A percentile compares a stretch with the other conserved stretches of the same genome.
Evolutionary conservation across 306 rosid species (phyloP).

Genomic region (Casuarina cunninghamiana): DNA sequence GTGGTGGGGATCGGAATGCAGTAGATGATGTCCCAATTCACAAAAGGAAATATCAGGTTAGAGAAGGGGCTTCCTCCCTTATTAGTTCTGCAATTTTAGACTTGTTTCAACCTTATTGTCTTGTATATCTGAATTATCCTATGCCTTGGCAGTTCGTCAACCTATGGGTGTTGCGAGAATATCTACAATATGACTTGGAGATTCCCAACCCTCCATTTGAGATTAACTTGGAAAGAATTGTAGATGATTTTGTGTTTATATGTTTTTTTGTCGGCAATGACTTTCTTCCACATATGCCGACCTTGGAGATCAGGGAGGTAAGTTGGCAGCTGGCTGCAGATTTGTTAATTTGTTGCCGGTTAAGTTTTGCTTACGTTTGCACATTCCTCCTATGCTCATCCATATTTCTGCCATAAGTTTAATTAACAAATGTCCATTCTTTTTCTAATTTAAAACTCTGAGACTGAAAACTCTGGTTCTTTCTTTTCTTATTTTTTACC

Average conservation of each 20-base stretch:
- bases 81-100: constrained; percentile 23
- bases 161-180: constrained; percentile 89
- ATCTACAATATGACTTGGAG: constrained; percentile 75
- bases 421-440: not conserved
- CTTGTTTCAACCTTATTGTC: constrained; percentile 14
- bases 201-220: constrained; percentile 77
- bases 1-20: constrained; percentile 60
- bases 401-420: not conserved
- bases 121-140: constrained; percentile 24
- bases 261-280: constrained; percentile 94
- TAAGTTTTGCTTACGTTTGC: constrained; percentile 21
- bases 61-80: constrained; percentile 27
- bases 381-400: not conserved
- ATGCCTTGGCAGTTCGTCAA: constrained; percentile 64
- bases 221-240: constrained; percentile 67
- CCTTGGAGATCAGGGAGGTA: constrained; percentile 97
- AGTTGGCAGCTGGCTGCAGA: constrained; percentile 28
- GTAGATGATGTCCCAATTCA: constrained; percentile 78
- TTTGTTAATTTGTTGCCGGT: constrained; percentile 20
- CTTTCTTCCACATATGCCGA: constrained; percentile 98
- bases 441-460: not conserved
- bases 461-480: not conserved
- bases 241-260: constrained; percentile 87
- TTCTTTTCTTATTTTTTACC: not conserved
- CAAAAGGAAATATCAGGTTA: constrained; percentile 95